Evolutionary conservation across 1,284 basidiomycete genomes (phyloP), one percentile per base, ranked within the genome.

Genomic region (Ceratobasidium sp.): DNA sequence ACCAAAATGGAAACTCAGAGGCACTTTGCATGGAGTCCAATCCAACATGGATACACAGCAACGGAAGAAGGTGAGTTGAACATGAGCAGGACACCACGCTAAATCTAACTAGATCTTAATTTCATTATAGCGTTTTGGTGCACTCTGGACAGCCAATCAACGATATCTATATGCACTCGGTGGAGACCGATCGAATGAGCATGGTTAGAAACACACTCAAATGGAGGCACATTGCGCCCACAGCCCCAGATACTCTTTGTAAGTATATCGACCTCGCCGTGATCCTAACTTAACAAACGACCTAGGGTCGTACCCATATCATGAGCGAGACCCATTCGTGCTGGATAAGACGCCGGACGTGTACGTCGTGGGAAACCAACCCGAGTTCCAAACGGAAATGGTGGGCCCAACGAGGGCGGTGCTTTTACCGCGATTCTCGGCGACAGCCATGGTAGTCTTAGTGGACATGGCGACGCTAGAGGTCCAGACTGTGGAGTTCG

Each of bases 211-310:
- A 89, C 55, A 96, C 94, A 15, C 82, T 99, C 12, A 87, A 86
- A 75, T 99, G 96, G 97, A 84, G 94, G 71, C 97, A 99, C 79
- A 86, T 98, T 74, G 96, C 97, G 10, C 97, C 97, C 0, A 99
- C 96, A 0, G 95, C 96, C 13, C 97, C 97, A 13, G 97, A 99
- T 79, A 99, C 97, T 0, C 84, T 99, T 1, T 98, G 84, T 83
- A 69, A 74, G 82, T 76, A 32, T 31, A 4, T 27, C 20, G 31
- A 35, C 49, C 10, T 15, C 38, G 6, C 35, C 32, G 10, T 2
- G 45, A 47, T 40, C 31, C 29, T 13, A 35, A 31, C 50, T 53
- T 22, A 60, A 20, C 67, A 60, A 15, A 13, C 12, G n/a, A 25
- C 27, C 10, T 56, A 84, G 83, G 95, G 94, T 98, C 96, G 76